A percentile compares a stretch with the other conserved stretches of the same genome.
Evolutionary conservation across 2,329 filamentous ascomycete species (phyloP).

Genomic region (Trichoderma aggressivum): DNA sequence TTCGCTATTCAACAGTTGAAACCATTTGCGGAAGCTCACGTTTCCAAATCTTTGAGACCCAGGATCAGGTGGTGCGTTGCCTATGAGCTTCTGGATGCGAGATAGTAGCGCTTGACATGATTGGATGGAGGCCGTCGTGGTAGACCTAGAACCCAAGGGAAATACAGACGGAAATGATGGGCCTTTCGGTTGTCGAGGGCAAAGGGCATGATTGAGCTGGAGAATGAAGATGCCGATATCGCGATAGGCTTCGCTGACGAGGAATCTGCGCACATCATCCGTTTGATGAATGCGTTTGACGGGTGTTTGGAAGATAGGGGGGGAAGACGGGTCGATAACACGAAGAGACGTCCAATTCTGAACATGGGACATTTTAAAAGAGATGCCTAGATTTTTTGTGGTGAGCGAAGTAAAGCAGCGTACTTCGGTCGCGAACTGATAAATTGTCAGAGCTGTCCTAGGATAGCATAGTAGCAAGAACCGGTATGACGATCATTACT

Average conservation of each 20-base stretch:
- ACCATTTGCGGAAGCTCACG: constrained; percentile 83
- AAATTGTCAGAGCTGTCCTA: neutral
- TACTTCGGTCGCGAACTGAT: neutral
- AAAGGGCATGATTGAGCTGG: constrained; percentile 84
- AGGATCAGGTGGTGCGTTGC: constrained; percentile 76
- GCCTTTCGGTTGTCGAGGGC: constrained; percentile 58
- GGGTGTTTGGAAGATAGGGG: constrained; percentile 62
- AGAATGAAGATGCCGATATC: constrained; percentile 85
- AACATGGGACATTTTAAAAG: neutral
- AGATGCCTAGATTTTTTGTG: neutral
- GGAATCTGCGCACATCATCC: constrained; percentile 75
- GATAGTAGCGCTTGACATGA: constrained; percentile 64
- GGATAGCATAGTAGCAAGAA: neutral
- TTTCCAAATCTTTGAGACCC: constrained; percentile 92
- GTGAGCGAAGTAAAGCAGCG: neutral
- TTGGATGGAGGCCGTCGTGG: constrained; percentile 52
- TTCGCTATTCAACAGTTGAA: constrained; percentile 61
- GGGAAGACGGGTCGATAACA: constrained; percentile 46
- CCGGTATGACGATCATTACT: neutral
- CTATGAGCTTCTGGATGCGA: constrained; percentile 63
- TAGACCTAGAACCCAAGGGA: constrained; percentile 38
- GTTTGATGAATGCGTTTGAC: constrained; percentile 81
- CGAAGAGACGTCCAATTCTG: constrained; percentile 34
- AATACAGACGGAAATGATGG: constrained; percentile 39
- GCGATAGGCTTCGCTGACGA: constrained; percentile 75